Evolutionary conservation across 768 basidiomycete species (phyloP), one percentile per base, ranked within the genome.

Genomic region (Boletus fagicola): DNA sequence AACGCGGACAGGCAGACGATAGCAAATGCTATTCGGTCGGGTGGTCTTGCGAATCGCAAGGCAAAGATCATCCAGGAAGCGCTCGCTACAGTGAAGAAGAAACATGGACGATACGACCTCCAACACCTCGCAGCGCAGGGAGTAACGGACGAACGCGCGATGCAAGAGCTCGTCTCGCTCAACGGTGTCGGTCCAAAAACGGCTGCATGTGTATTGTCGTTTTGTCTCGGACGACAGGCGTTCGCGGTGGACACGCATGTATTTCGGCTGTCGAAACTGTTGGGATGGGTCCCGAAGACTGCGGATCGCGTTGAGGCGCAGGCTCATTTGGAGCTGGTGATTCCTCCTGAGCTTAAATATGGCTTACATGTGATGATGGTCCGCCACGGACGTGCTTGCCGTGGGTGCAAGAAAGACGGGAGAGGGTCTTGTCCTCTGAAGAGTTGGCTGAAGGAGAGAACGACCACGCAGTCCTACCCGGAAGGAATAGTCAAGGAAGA

Each of bases 231-330:
- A 5, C 74, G 84, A n/a, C 74, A 81, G 45, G 80, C 82, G 0
- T 85, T 86, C 54, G 82, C 85, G 0, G 85, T 86, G 49, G 84
- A 86, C 58, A 86, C 85, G 9, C 84, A 85, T 58, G 79, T 86
- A 26, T 85, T 78, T 62, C 74, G 84, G 15, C 65, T 85, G 54
- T 78, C 77, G 67, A 80, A 72, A 51, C 54, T 85, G 51, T 48
- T 70, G 20, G 75, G 75, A 4, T 78, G 77, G 77, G 74, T 77
- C n/a, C 77, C 77, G 4, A 48, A 62, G 51, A 63, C 54, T 26
- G 78, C 82, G 16, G 77, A 83, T 63, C 68, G 81, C 1, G 75
- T 85, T 2, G 73, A 74, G 6, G 75, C 84, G 1, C 84, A 85
- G 67, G 82, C 81, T 12, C 84, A 84, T 65, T 66, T 86, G 18